A percentile compares a stretch with the other conserved stretches of the same genome.
phyloP scores from a whole-genome alignment of 176 grass and related monocot species.

The Triticum timopheevii region DNA sequence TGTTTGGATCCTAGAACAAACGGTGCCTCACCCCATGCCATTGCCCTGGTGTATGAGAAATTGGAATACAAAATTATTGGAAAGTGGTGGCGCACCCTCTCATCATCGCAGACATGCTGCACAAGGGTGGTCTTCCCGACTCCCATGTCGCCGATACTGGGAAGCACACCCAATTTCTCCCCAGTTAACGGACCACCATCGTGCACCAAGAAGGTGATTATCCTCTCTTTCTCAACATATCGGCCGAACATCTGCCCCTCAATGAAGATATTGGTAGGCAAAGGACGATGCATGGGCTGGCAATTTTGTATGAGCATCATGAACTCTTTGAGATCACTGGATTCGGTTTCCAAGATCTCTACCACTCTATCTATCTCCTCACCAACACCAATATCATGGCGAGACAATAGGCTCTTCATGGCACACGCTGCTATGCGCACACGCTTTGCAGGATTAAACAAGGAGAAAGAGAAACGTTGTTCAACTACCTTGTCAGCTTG shows the following conservation, averaged over 20 bases:
- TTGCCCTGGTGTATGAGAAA: not conserved
- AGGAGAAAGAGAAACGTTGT: not conserved
- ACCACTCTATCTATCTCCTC: slow-evolving; percentile 8
- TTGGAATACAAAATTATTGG: not conserved
- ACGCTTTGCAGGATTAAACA: too few relatives aligned
- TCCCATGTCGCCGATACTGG: not conserved
- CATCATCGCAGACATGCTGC: not conserved
- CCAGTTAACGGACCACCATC: not conserved
- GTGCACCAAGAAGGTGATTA: not conserved
- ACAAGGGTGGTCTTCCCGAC: not conserved
- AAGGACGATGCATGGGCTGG: not conserved
- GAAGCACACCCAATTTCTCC: not conserved
- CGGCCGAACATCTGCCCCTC: slow-evolving; percentile 26
- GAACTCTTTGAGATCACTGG: not conserved
- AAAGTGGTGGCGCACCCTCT: not conserved
- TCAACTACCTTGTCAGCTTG: not conserved
- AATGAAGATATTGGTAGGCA: not conserved
- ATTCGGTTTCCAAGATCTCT: not conserved
- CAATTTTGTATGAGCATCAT: slow-evolving; percentile 10
- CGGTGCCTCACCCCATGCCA: not conserved
- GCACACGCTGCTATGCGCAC: not conserved
- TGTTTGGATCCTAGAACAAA: not conserved
- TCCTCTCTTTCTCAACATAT: slow-evolving; percentile 17
- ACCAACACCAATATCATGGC: not conserved
- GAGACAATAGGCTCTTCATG: not conserved